Evolutionary conservation across 345 rosid genomes (phyloP).

Genomic region (Arabis alpina): DNA sequence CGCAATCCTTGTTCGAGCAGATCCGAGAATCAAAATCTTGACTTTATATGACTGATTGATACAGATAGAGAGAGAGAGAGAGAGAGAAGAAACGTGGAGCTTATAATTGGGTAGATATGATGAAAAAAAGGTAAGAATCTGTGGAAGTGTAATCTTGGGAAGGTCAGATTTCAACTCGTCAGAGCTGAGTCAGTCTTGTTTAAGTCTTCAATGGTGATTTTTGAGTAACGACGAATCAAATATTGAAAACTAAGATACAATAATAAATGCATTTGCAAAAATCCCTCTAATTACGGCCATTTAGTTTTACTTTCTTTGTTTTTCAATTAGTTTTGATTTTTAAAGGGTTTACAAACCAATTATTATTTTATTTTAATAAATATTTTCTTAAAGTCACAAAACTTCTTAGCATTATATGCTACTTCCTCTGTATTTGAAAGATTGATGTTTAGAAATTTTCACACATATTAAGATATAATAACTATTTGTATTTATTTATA

Average conservation of each 20-base stretch:
- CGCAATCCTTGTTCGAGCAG: conserved; percentile 14
- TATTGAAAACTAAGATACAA: neutral
- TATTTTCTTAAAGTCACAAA: no score
- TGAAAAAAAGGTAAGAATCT: neutral
- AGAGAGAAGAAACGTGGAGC: conserved; percentile 24
- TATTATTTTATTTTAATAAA: no score
- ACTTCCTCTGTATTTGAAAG: no score
- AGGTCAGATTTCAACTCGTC: conserved; percentile 28
- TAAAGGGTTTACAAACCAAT: no score
- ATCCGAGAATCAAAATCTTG: conserved; percentile 22
- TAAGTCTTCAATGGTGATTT: conserved; percentile 17
- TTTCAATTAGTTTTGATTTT: no score
- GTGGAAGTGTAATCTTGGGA: neutral
- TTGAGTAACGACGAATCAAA: neutral
- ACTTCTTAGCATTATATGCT: no score
- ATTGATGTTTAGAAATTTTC: no score
- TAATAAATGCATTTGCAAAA: neutral
- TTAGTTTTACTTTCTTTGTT: no score
- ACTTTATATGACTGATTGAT: no score
- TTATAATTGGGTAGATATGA: neutral
- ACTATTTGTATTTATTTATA: no score
- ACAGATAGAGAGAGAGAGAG: neutral
- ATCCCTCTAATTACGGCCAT: neutral
- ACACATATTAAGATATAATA: no score
- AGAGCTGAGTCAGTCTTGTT: conserved; percentile 34